These are phyloP conservation scores for Jasminum sambac DNA, from an alignment of 257 asterid genomes.

Conservation along the genomic window DNA sequence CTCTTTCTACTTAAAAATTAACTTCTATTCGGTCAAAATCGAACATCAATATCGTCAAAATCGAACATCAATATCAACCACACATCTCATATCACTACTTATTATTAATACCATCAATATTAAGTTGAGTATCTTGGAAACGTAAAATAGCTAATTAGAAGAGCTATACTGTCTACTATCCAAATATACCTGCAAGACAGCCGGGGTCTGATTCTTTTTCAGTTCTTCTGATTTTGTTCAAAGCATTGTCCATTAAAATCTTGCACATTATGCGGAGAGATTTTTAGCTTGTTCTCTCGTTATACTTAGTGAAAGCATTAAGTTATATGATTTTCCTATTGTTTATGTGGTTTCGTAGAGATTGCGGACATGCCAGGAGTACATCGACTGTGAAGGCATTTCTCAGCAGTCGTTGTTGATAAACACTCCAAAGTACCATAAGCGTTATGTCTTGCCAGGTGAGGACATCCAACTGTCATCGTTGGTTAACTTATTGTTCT, in stretches of 20 bases:
- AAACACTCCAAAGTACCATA: conserved; percentile 80
- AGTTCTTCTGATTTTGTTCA: neutral
- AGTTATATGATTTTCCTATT: conserved; percentile 21
- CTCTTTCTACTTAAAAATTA: too few relatives aligned
- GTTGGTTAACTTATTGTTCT: neutral
- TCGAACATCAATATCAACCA: too few relatives aligned
- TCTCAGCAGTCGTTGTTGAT: conserved; percentile 89
- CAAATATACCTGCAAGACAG: neutral
- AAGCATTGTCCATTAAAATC: too few relatives aligned
- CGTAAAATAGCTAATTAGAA: neutral
- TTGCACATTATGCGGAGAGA: neutral
- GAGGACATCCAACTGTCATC: conserved; percentile 11
- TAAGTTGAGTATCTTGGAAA: too few relatives aligned
- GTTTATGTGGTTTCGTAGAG: conserved; percentile 50
- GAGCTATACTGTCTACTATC: neutral
- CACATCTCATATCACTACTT: too few relatives aligned
- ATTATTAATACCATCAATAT: too few relatives aligned
- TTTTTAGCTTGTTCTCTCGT: neutral
- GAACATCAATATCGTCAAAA: too few relatives aligned
- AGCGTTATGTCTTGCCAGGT: conserved; percentile 90
- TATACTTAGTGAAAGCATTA: neutral
- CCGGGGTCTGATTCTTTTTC: neutral
- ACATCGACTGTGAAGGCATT: conserved; percentile 80
- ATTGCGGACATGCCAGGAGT: conserved; percentile 75
- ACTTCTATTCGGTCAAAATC: too few relatives aligned